Evolutionary conservation across 352 stramenopile species (phyloP).

Genomic region (Pythium sukuiense): DNA sequence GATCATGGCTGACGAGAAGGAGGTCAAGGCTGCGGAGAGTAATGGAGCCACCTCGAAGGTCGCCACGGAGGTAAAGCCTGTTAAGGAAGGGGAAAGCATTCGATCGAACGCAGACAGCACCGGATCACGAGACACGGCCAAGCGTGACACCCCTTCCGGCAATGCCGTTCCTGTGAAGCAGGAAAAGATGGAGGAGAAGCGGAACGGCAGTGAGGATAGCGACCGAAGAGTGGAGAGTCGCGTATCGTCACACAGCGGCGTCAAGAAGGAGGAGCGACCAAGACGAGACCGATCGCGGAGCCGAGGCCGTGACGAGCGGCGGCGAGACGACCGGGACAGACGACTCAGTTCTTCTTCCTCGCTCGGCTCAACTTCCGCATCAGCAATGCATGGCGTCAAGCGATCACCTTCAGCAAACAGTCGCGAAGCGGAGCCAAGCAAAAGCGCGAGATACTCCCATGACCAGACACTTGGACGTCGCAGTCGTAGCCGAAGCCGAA

Average conservation of each 20-base stretch:
- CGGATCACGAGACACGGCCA: too few relatives aligned
- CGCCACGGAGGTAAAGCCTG: not conserved
- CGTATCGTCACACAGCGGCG: not conserved
- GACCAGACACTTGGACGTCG: not conserved
- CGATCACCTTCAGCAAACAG: not conserved
- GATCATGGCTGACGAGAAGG: not conserved
- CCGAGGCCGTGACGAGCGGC: not conserved
- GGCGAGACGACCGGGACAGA: not conserved
- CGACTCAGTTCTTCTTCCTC: not conserved
- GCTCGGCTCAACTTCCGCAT: not conserved
- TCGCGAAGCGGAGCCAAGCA: constrained; percentile 9
- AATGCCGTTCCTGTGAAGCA: not conserved
- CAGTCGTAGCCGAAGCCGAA: constrained; percentile 11
- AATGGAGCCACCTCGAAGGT: not conserved
- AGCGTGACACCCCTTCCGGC: not conserved
- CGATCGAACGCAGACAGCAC: too few relatives aligned
- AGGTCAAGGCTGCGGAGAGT: too few relatives aligned
- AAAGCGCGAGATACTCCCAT: constrained; percentile 4
- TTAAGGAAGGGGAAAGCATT: too few relatives aligned
- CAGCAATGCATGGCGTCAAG: constrained; percentile 8
- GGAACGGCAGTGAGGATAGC: not conserved
- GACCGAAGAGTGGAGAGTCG: not conserved
- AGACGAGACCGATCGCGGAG: constrained; percentile 14
- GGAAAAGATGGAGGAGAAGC: constrained; percentile 1
- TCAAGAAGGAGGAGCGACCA: not conserved